phyloP scores from a whole-genome alignment of 2,329 filamentous ascomycete genomes.

The Xylaria polymorpha region DNA sequence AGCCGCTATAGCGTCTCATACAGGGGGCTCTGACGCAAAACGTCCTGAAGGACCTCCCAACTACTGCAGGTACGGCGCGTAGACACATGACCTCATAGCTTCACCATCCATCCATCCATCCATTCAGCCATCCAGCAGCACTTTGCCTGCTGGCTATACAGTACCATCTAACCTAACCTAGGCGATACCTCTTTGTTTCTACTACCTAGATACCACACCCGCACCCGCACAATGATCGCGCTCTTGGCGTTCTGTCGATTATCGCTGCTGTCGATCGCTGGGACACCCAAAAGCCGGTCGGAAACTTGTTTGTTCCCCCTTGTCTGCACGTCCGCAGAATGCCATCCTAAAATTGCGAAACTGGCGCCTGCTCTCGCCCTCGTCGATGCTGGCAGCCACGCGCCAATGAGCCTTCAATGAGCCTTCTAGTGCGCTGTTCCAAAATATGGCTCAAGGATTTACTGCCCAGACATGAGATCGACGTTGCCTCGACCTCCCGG shows the following conservation, averaged over 20 bases:
- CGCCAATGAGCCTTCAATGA: neutral
- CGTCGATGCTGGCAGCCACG: neutral
- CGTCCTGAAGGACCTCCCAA: conserved; percentile 34
- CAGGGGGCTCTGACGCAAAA: conserved; percentile 54
- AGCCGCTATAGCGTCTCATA: conserved; percentile 54
- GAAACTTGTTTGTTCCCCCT: conserved; percentile 35
- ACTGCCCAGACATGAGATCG: conserved; percentile 41
- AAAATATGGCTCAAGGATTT: conserved; percentile 19
- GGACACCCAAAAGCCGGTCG: conserved; percentile 31
- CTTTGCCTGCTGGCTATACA: neutral
- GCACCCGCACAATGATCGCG: conserved; percentile 16
- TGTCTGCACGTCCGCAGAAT: neutral
- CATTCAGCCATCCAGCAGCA: too few relatives aligned
- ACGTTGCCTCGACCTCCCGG: conserved; percentile 40
- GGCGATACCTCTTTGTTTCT: conserved; percentile 23
- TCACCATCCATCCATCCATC: neutral
- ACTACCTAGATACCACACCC: neutral
- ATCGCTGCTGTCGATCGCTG: conserved; percentile 37
- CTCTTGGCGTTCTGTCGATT: conserved; percentile 40
- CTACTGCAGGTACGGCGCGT: conserved; percentile 17
- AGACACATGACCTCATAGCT: conserved; percentile 8
- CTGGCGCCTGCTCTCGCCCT: conserved; percentile 23
- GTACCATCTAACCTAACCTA: neutral
- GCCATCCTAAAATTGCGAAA: conserved; percentile 36
- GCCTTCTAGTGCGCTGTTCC: conserved; percentile 9